Conservation (phyloP, 495 filamentous ascomycete genomes). For the Penicillium canariense region DNA sequence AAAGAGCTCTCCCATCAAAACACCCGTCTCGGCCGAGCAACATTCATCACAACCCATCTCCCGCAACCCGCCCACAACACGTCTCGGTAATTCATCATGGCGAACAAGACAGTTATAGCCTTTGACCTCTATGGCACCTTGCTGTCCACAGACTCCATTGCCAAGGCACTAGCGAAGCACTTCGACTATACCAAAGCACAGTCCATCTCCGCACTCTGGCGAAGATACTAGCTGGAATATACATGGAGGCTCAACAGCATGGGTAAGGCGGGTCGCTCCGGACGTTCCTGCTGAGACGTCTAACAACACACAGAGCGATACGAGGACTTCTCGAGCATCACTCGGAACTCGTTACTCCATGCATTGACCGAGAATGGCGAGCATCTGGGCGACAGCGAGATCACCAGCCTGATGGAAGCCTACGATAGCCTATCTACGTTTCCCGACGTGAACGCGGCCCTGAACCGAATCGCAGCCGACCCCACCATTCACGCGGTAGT, state of each 20-base stretch:
- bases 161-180: constrained; percentile 47
- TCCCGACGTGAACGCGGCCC: constrained; percentile 57
- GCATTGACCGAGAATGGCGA: constrained; percentile 57
- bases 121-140: constrained; percentile 79
- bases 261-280: constrained; percentile 43
- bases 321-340: constrained; percentile 63
- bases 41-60: background rate
- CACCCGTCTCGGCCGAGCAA: background rate
- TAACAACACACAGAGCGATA: constrained; percentile 49
- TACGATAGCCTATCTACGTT: constrained; percentile 72
- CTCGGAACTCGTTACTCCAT: constrained; percentile 59
- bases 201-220: constrained; percentile 55
- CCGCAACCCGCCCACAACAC: background rate
- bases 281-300: background rate
- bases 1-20: background rate
- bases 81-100: constrained; percentile 9
- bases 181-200: constrained; percentile 54
- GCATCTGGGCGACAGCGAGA: constrained; percentile 39
- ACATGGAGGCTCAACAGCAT: constrained; percentile 82
- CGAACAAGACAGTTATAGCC: constrained; percentile 49
- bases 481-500: constrained; percentile 53
- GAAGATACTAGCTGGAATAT: constrained; percentile 72
- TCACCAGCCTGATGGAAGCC: constrained; percentile 54
- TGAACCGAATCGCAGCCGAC: constrained; percentile 42
- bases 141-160: constrained; percentile 67